These are phyloP conservation scores for Kwoniella newhampshirensis DNA, from an alignment of 768 basidiomycete genomes.

Conservation along the genomic window DNA sequence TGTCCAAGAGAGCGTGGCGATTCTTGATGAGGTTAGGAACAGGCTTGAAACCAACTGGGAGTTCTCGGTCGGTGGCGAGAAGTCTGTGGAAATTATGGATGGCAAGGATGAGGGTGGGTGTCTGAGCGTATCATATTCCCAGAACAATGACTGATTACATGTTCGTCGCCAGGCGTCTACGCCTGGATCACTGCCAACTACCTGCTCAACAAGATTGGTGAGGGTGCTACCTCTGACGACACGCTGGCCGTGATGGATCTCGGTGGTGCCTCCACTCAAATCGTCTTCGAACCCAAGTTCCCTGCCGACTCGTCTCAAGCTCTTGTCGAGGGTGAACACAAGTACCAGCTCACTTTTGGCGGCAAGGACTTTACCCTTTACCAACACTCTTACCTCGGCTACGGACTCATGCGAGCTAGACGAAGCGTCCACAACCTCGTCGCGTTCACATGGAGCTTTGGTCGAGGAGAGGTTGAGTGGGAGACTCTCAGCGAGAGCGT, in stretches of 20 bases:
- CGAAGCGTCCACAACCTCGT: constrained; percentile 82
- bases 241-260: constrained; percentile 92
- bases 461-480: constrained; percentile 53
- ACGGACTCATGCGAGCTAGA: constrained; percentile 87
- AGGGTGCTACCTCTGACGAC: constrained; percentile 56
- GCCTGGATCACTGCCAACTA: constrained; percentile 99
- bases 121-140: constrained; percentile 6
- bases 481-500: constrained; percentile 50
- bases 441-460: constrained; percentile 71
- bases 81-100: constrained; percentile 84
- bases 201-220: constrained; percentile 70
- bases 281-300: constrained; percentile 86
- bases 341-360: constrained; percentile 76
- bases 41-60: constrained; percentile 65
- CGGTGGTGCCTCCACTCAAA: constrained; percentile 95
- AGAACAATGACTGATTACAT: neutral
- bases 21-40: constrained; percentile 69
- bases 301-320: constrained; percentile 54
- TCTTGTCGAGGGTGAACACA: constrained; percentile 82
- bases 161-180: constrained; percentile 57
- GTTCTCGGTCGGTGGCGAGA: constrained; percentile 62
- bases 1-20: constrained; percentile 63
- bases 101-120: constrained; percentile 92
- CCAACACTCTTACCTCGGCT: constrained; percentile 97
- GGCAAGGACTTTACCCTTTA: constrained; percentile 73